phyloP scores from a whole-genome alignment of 2,329 filamentous ascomycete species.

The Metarhizium album region DNA sequence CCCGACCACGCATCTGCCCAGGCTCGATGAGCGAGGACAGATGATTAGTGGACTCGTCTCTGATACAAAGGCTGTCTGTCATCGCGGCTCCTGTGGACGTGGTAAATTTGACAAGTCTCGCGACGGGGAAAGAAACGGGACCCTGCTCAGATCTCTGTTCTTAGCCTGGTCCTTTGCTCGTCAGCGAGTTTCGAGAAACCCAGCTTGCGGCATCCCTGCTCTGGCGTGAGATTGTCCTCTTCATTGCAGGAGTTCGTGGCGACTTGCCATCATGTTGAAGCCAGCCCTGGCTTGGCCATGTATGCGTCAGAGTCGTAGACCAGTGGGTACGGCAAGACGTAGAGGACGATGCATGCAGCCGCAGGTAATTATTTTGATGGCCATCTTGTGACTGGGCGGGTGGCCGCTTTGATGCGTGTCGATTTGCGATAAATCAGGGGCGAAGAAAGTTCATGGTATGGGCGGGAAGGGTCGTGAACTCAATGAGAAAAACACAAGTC shows the following conservation, averaged over 20 bases:
- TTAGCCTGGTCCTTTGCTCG: conserved; percentile 14
- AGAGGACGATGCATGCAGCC: not conserved
- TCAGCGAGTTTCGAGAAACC: not conserved
- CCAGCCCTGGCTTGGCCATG: conserved; percentile 2
- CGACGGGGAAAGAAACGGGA: conserved; percentile 1
- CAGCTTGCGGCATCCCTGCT: not conserved
- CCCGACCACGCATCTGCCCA: not conserved
- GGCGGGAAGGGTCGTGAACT: no score
- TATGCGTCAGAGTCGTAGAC: not conserved
- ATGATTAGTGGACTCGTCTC: conserved; percentile 1
- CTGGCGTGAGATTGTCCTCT: conserved; percentile 3
- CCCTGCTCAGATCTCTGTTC: conserved; percentile 42
- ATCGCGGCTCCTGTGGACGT: conserved; percentile 21
- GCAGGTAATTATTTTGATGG: not conserved
- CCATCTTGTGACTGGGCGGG: not conserved
- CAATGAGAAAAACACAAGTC: not conserved
- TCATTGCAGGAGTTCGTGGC: conserved; percentile 1
- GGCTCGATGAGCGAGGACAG: not conserved
- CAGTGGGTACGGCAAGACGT: not conserved
- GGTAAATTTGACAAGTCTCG: not conserved
- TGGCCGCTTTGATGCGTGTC: no score
- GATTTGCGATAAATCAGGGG: not conserved
- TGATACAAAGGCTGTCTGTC: conserved; percentile 19
- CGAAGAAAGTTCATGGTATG: not conserved
- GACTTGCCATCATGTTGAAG: not conserved